Conservation (phyloP, 2,329 filamentous ascomycete species). For the Aspergillus proliferans region DNA sequence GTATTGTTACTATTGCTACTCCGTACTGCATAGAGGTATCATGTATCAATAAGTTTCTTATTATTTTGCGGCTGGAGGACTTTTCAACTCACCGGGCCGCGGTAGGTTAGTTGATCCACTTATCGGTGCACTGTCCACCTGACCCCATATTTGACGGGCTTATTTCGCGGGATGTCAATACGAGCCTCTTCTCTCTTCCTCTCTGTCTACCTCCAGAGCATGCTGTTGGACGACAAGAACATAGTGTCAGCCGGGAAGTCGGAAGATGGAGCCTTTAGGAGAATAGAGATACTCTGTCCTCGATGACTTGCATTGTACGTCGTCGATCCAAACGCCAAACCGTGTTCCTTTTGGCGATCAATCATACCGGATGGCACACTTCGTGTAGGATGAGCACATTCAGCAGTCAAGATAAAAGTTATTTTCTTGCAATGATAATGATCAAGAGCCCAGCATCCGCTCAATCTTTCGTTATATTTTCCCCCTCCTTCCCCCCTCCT, state of each 20-base stretch:
- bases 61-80: background rate
- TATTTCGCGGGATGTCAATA: background rate
- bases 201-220: no score
- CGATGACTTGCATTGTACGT: conserved; percentile 10
- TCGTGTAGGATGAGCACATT: no score
- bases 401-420: no score
- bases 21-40: background rate
- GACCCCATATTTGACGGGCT: background rate
- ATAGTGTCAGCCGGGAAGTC: no score
- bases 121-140: conserved; percentile 2
- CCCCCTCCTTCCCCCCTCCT: no score
- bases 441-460: no score
- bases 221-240: no score
- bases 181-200: background rate
- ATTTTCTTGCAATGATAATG: no score
- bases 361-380: background rate
- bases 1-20: background rate
- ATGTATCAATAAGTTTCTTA: background rate
- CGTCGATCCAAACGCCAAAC: conserved; percentile 8
- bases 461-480: no score
- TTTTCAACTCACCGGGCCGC: background rate
- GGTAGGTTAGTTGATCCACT: background rate
- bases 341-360: background rate
- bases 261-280: background rate
- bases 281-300: background rate